Evolutionary conservation across 305 asterid genomes (phyloP).

Genomic region (Fraxinus albicans): DNA sequence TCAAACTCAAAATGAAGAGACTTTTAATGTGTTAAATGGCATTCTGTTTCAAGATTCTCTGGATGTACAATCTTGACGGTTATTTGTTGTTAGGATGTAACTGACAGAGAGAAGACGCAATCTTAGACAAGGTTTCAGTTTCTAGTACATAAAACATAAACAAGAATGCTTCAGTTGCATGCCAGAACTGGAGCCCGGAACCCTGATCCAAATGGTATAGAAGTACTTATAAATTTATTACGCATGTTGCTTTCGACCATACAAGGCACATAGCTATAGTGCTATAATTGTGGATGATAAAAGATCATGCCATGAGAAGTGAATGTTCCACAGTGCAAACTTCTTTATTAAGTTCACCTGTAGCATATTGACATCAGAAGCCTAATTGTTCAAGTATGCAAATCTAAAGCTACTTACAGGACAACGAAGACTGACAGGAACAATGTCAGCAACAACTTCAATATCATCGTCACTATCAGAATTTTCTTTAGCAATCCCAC

Average conservation of each 20-base stretch:
- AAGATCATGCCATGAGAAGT: background rate
- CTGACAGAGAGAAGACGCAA: background rate
- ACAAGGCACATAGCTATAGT: background rate
- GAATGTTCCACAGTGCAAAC: conserved; percentile 14
- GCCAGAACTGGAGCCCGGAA: background rate
- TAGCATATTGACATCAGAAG: conserved; percentile 17
- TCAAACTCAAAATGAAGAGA: background rate
- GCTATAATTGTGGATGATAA: background rate
- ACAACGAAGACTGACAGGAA: conserved; percentile 92
- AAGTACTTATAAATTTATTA: conserved; percentile 10
- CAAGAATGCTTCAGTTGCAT: background rate
- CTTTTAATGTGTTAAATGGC: background rate
- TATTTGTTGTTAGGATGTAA: background rate
- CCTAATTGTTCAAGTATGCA: conserved; percentile 7
- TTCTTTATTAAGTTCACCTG: conserved; percentile 11
- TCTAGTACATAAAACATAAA: background rate
- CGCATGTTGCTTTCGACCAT: background rate
- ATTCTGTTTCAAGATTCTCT: background rate
- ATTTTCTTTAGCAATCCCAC: conserved; percentile 78
- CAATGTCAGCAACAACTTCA: conserved; percentile 94
- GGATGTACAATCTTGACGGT: background rate
- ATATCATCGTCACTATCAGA: conserved; percentile 97
- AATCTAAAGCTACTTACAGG: conserved; percentile 67
- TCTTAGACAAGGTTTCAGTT: conserved; percentile 3
- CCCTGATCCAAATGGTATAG: background rate